Evolutionary conservation across 768 basidiomycete genomes (phyloP).

Genomic region (Leucocoprinus sp.): DNA sequence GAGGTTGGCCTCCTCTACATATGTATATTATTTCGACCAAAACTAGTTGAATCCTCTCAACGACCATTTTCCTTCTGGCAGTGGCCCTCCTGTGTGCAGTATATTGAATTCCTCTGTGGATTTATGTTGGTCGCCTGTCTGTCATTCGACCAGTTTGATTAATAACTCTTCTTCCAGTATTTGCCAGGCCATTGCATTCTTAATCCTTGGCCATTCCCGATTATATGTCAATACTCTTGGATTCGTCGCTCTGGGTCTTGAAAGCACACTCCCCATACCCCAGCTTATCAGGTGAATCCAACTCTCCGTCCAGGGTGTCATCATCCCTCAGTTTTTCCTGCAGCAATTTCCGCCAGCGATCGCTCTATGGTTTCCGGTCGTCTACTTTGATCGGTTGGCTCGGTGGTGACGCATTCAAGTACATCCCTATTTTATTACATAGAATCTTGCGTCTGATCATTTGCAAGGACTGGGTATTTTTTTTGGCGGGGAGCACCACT

Average conservation of each 20-base stretch:
- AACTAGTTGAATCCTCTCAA: conserved; percentile 46
- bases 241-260: conserved; percentile 72
- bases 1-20: conserved; percentile 77
- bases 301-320: not conserved
- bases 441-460: not conserved
- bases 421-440: conserved; percentile 13
- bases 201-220: conserved; percentile 61
- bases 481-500: conserved; percentile 64
- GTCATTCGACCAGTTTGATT: not conserved
- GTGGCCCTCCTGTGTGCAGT: conserved; percentile 69
- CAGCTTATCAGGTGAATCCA: conserved; percentile 61
- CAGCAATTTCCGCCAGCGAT: conserved; percentile 74
- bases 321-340: not conserved
- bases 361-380: conserved; percentile 77
- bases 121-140: conserved; percentile 45
- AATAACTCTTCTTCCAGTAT: conserved; percentile 30
- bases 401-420: conserved; percentile 85
- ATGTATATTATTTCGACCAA: conserved; percentile 66
- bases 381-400: conserved; percentile 80
- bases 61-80: conserved; percentile 81
- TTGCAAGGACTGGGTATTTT: conserved; percentile 64
- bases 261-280: conserved; percentile 81
- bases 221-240: conserved; percentile 58
- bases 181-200: conserved; percentile 62
- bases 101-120: conserved; percentile 76